Base-by-base conservation (phyloP, 2,329 filamentous ascomycete genomes). In the Fusarium abutilonis region DNA sequence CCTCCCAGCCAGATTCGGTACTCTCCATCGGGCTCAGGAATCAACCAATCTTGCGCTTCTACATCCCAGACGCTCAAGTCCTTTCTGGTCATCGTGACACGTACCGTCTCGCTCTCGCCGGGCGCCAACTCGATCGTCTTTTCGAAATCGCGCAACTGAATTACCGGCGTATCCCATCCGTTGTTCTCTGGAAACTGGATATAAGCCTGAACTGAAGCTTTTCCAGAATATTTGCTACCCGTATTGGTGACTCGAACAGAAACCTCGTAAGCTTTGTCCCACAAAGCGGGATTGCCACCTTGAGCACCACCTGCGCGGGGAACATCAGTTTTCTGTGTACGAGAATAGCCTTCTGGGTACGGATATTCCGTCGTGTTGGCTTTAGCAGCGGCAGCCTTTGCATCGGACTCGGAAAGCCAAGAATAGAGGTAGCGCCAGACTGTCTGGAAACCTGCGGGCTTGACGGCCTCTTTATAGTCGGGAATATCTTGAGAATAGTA, bases 21-120 rank as follows among this genome's bases (percentile, higher is more conserved):
- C 17, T 54, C 64, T 2, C 77, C 77, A 29, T 75, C 69, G 2
- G 75, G 69, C 1, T 60, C 68, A 6, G 77, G 78, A 9, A 82
- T 72, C 2, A 86, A 81, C 90, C 90, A 93, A 64, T 92, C 91
- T 76, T 91, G 89, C 36, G 77, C 72, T 6, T 78, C 74, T 0
- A 86, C 82, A 70, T 90, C 88, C 90, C 90, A 92, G 41, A 90
- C 88, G 64, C 89, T 91, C 52, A 92, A 53, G 70, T 92, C 90
- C 67, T 88, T 85, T 53, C 90, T 82, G 7, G 83, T 90, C 52
- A 92, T 66, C 1, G 78, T 76, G 66, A 92, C 80, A 17, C 80
- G 78, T 0, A 92, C 82, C 0, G 75, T 80, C 53, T 75, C 74
- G 4, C 74, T 81, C 70, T 86, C 78, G 0, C 85, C 86, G 0